Evolutionary conservation across 345 rosid species (phyloP).

Genomic region (Gossypium rotundifolium): DNA sequence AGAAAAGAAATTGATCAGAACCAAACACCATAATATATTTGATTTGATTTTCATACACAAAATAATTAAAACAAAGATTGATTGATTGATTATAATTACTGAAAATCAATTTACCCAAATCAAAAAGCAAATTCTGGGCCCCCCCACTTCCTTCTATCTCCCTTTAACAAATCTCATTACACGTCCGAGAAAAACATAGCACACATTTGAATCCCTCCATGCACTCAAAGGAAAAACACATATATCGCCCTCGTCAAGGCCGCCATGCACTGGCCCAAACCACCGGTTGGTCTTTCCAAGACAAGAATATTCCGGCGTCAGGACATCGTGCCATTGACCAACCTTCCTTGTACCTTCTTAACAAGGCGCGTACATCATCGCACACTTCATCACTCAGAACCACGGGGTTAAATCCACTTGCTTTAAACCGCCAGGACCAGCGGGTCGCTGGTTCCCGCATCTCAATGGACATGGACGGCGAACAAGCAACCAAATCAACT

Average conservation of each 20-base stretch:
- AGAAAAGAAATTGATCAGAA: neutral
- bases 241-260: constrained; percentile 31
- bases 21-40: neutral
- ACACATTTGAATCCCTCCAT: constrained; percentile 28
- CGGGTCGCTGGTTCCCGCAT: constrained; percentile 67
- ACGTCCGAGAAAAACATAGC: constrained; percentile 37
- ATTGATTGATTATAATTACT: neutral
- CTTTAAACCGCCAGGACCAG: constrained; percentile 67
- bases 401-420: constrained; percentile 43
- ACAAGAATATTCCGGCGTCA: constrained; percentile 80
- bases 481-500: constrained; percentile 78
- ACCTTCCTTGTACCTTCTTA: constrained; percentile 92
- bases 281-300: constrained; percentile 93
- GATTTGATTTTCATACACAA: too few relatives aligned
- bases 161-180: constrained; percentile 18
- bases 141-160: neutral
- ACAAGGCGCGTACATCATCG: constrained; percentile 81
- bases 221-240: neutral
- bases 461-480: constrained; percentile 55
- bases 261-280: constrained; percentile 98
- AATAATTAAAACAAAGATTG: neutral
- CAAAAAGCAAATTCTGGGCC: constrained; percentile 13
- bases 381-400: constrained; percentile 77
- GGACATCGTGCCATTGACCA: constrained; percentile 74
- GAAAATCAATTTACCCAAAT: constrained; percentile 21